phyloP scores from a whole-genome alignment of 208 protist genomes.

The Crithidia sp. region DNA sequence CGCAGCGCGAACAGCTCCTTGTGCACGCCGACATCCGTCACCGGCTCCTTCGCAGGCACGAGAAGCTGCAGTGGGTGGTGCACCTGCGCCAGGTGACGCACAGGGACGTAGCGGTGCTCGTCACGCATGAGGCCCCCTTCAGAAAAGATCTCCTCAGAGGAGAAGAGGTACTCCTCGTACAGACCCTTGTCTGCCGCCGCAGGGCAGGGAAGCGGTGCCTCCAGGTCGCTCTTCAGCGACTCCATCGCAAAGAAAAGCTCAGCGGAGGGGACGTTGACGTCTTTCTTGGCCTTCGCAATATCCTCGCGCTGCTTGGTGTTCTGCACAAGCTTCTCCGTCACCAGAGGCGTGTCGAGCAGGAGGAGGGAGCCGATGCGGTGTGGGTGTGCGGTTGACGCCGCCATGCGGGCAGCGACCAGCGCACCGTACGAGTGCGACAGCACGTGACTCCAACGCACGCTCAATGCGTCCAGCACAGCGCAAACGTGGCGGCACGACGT shows the following conservation, averaged over 20 bases:
- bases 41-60: conserved; percentile 46
- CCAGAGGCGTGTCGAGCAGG: conserved; percentile 77
- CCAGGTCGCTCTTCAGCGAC: conserved; percentile 48
- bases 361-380: conserved; percentile 78
- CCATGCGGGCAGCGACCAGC: conserved; percentile 80
- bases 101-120: conserved; percentile 67
- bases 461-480: conserved; percentile 80
- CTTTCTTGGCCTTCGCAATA: conserved; percentile 63
- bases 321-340: conserved; percentile 60
- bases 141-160: conserved; percentile 48
- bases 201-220: conserved; percentile 52
- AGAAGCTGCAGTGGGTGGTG: conserved; percentile 84
- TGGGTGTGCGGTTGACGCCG: conserved; percentile 51
- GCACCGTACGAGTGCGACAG: conserved; percentile 79
- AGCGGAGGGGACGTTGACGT: conserved; percentile 77
- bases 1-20: conserved; percentile 83
- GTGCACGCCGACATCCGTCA: conserved; percentile 65
- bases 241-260: conserved; percentile 71
- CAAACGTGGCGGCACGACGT: conserved; percentile 65
- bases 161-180: conserved; percentile 68
- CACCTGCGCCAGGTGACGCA: conserved; percentile 58
- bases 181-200: conserved; percentile 45
- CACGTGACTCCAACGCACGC: conserved; percentile 82
- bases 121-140: conserved; percentile 54
- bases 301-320: conserved; percentile 64